A percentile compares a stretch with the other conserved stretches of the same genome.
Evolutionary conservation across 164 flowering plant genomes (phyloP).

Genomic region (Chimonanthus praecox): DNA sequence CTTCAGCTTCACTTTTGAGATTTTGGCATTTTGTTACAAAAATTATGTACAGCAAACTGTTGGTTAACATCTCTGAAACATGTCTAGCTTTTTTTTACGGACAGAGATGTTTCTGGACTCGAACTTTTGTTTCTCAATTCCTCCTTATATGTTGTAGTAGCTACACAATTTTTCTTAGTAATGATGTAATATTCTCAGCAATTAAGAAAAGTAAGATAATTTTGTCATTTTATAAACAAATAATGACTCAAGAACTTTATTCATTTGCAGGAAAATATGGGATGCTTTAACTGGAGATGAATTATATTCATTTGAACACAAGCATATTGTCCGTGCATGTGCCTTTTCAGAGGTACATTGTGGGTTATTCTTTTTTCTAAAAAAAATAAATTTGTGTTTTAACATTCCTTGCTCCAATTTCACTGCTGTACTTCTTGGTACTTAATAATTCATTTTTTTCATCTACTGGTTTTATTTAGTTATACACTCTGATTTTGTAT

Average conservation of each 20-base stretch:
- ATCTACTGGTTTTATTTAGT: too few species aligned
- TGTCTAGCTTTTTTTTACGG: too few species aligned
- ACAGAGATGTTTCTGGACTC: background rate
- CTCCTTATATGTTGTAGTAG: background rate
- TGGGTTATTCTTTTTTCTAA: background rate
- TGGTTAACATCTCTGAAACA: too few species aligned
- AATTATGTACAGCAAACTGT: too few species aligned
- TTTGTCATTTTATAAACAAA: background rate
- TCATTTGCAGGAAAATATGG: constrained; percentile 77
- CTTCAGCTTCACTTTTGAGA: too few species aligned
- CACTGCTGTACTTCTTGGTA: too few species aligned
- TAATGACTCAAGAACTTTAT: background rate
- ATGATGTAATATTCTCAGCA: too few species aligned
- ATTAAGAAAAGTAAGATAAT: background rate
- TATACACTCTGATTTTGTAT: too few species aligned
- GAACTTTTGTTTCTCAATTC: too few species aligned
- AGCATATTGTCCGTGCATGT: constrained; percentile 95
- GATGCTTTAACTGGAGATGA: constrained; percentile 95
- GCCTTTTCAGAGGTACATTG: constrained; percentile 82
- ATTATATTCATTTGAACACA: constrained; percentile 92
- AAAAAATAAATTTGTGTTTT: background rate
- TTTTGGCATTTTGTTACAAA: too few species aligned
- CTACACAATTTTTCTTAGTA: too few species aligned
- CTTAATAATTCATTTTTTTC: too few species aligned
- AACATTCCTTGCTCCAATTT: background rate